Percentiles rank a stretch among this genome's conserved stretches.
Conservation (phyloP, 2,329 filamentous ascomycete genomes). For the Ophiostoma australiae region DNA sequence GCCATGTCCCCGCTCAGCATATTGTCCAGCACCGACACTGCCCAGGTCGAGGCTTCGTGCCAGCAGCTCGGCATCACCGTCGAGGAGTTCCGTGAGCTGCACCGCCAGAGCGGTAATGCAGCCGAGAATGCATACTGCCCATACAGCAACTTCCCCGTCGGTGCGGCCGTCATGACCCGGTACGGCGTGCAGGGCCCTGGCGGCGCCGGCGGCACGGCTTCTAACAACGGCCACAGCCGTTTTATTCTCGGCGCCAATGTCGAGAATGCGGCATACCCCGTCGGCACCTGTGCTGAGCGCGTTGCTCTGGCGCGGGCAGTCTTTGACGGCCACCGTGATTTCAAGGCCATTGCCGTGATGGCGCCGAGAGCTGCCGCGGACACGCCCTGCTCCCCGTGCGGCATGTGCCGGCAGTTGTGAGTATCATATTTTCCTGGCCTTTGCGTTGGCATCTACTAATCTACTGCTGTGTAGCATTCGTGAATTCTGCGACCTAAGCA, state of each 20-base stretch:
- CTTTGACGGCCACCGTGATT: slow-evolving; percentile 50
- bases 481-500: slow-evolving; percentile 64
- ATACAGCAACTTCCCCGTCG: slow-evolving; percentile 89
- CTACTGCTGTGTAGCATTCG: slow-evolving; percentile 52
- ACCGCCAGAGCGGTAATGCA: slow-evolving; percentile 59
- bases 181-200: slow-evolving; percentile 28
- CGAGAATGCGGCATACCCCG: slow-evolving; percentile 89
- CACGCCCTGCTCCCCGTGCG: slow-evolving; percentile 68
- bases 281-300: slow-evolving; percentile 91
- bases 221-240: slow-evolving; percentile 15
- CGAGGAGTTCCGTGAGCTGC: slow-evolving; percentile 61
- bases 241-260: slow-evolving; percentile 73
- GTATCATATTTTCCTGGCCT: slow-evolving; percentile 32
- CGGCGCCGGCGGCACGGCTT: slow-evolving; percentile 26
- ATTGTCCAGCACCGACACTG: slow-evolving; percentile 29
- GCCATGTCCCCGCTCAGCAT: slow-evolving; percentile 25
- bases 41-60: slow-evolving; percentile 35
- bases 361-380: slow-evolving; percentile 60
- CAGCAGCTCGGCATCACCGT: slow-evolving; percentile 48
- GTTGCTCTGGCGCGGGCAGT: slow-evolving; percentile 82
- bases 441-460: slow-evolving; percentile 9
- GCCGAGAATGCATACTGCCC: slow-evolving; percentile 83
- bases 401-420: slow-evolving; percentile 93
- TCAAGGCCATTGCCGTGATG: slow-evolving; percentile 78
- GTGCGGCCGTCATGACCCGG: slow-evolving; percentile 65